A percentile compares a stretch with the other conserved stretches of the same genome.
Conservation (phyloP, 768 basidiomycete genomes). For the Auriscalpium vulgare region DNA sequence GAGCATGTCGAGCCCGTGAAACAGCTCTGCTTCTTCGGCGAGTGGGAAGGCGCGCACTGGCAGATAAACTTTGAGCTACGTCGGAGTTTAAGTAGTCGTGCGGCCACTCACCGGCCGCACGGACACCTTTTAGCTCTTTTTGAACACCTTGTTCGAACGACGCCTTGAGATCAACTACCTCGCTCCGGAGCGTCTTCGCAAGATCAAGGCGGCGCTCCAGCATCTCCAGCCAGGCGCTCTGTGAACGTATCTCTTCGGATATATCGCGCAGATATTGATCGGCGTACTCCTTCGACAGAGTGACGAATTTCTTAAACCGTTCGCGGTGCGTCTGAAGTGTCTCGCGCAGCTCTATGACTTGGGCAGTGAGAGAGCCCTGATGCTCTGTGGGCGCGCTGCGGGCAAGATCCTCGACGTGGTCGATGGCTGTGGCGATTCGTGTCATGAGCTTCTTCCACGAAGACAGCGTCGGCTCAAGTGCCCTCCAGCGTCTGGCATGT, state of each 20-base stretch:
- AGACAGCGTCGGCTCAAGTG: not conserved
- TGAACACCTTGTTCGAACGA: not conserved
- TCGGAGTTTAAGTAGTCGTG: too few species aligned
- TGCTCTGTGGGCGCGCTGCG: not conserved
- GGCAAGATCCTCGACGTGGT: not conserved
- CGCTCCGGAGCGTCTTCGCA: not conserved
- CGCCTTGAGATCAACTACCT: not conserved
- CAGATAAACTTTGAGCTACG: too few species aligned
- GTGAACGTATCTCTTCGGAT: not conserved
- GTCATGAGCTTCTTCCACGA: not conserved
- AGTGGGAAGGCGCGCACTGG: too few species aligned
- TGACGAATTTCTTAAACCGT: not conserved
- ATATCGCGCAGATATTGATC: not conserved
- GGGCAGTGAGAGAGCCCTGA: not conserved
- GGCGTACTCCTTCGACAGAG: not conserved
- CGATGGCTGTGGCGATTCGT: not conserved
- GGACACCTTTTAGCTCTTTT: not conserved
- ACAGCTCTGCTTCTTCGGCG: too few species aligned
- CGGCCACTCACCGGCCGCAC: not conserved
- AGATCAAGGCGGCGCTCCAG: not conserved
- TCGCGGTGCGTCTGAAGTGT: not conserved
- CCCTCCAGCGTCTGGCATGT: not conserved
- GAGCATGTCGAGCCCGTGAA: too few species aligned
- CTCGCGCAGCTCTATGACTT: not conserved
- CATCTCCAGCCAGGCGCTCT: not conserved